Base-by-base conservation (phyloP, 768 basidiomycete species). In the Hydnum rufescens region DNA sequence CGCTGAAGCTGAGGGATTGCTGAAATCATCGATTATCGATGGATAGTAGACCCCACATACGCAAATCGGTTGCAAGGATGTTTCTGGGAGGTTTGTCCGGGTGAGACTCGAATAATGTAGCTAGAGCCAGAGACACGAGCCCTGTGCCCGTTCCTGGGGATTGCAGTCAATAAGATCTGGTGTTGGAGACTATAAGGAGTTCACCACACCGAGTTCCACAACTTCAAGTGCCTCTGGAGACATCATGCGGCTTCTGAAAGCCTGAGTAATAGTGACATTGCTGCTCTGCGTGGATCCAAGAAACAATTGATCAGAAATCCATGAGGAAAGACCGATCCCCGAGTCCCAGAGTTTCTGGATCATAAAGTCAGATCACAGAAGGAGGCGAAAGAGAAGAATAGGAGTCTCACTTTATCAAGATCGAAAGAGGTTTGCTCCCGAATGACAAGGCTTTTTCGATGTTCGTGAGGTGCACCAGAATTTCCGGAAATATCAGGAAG, bases 331-430 rank as follows among this genome's bases (percentile, higher is more conserved):
- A 4, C 84, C 88, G 46, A 93, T 71, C 2, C 90, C 90, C 42
- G 88, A 90, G 62, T 93, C 89, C 90, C 90, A 95, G 51, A 93
- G 74, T 87, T 93, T 93, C 90, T 93, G 67, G 31, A 25, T 25
- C 26, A 32, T 57, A 57, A 51, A 63, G 61, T 52, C 47, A 28
- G 50, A 25, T 2, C 19, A 23, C 8, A 42, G 1, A n/a, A n/a
- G n/a, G 29, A 19, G 44, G 52, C 42, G 4, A 32, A 42, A 54
- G 29, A 3, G 29, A 23, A 51, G 53, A 4, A 52, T 16, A 44
- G 30, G 8, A 13, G 44, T 25, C 71, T 61, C 57, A 86, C 90
- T 76, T 95, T 93, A 70, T 95, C 90, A 3, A 93, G 70, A 61
- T 92, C 90, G 62, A 87, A 93, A 2, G 83, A 83, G 0, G 83